A percentile compares a stretch with the other conserved stretches of the same genome.
phyloP scores from a whole-genome alignment of 352 stramenopile genomes.

The Phytophthora kernoviae region DNA sequence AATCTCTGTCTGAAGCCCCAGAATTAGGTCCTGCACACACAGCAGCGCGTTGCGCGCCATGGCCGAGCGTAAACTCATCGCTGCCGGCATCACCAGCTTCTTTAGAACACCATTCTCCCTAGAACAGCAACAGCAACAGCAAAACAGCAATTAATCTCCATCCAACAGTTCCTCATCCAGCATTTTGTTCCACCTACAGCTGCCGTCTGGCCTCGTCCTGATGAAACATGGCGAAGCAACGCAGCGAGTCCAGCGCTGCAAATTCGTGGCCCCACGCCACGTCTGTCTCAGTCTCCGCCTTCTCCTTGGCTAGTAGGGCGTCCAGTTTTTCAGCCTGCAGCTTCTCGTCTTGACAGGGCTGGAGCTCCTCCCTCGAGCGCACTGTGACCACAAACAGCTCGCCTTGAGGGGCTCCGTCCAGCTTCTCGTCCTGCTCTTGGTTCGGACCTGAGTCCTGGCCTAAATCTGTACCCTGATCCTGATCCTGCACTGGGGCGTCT shows the following conservation, averaged over 20 bases:
- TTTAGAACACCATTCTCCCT: conserved; percentile 29
- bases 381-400: conserved; percentile 68
- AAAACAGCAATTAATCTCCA: too few species aligned
- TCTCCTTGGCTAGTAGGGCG: conserved; percentile 26
- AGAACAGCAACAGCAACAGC: conserved; percentile 10
- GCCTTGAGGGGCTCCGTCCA: conserved; percentile 58
- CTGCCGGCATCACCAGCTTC: conserved; percentile 58
- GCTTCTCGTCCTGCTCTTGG: conserved; percentile 27
- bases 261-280: conserved; percentile 52
- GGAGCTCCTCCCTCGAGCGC: conserved; percentile 48
- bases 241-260: conserved; percentile 46
- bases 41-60: conserved; percentile 72
- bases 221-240: conserved; percentile 47
- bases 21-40: conserved; percentile 66
- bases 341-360: conserved; percentile 34
- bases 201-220: conserved; percentile 28
- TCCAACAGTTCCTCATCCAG: neutral
- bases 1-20: conserved; percentile 31
- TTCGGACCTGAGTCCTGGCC: neutral
- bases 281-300: conserved; percentile 13
- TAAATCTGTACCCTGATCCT: conserved; percentile 11
- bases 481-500: neutral
- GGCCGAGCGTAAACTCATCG: conserved; percentile 60
- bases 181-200: conserved; percentile 28
- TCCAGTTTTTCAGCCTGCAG: conserved; percentile 40